Base-by-base conservation (phyloP, 805 yeast species). In the Scheffersomyces ergatensis region DNA sequence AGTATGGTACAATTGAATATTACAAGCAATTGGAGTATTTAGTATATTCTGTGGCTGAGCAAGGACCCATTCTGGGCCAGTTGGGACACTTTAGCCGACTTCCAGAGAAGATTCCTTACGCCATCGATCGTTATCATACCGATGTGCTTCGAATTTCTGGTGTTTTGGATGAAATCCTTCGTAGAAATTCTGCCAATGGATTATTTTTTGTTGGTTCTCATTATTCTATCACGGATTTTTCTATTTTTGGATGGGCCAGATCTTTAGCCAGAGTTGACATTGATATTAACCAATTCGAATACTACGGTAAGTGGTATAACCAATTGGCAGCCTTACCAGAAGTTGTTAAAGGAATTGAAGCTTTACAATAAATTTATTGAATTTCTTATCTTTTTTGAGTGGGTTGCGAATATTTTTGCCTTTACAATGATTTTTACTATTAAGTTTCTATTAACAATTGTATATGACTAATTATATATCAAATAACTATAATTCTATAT, bases 61-160 rank as follows among this genome's bases (percentile, higher is more conserved):
- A 46, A 19, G 77, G 83, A 24, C 85, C 86, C 42, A 77, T 73
- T 72, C 80, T 74, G 51, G 86, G 87, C 9, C 85, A 81, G 54
- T 77, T 76, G 32, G 55, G 59, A 44, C 81, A 75, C 53, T 82
- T 80, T 53, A 30, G 43, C 1, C 15, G 40, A 4, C 70, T 42
- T 50, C 78, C 83, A 5, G 85, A 77, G 45, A 74, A 78, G 50
- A 52, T 77, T 33, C 78, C 72, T 17, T 80, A 77, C 51, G 85
- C 70, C 15, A 72, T 76, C 37, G 63, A 73, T 21, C 65, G 86
- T 47, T 82, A 72, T 52, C 39, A 49, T 7, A 65, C 62, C 20
- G 86, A 82, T 49, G 70, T 81, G 7, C 60, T 65, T 20, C 64
- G 87, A 50, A 65, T 81, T 33, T 72, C 70, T 46, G 72, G 77